Evolutionary conservation across 2,329 filamentous ascomycete genomes (phyloP), one percentile per base, ranked within the genome.

Genomic region (Claviceps sp.): DNA sequence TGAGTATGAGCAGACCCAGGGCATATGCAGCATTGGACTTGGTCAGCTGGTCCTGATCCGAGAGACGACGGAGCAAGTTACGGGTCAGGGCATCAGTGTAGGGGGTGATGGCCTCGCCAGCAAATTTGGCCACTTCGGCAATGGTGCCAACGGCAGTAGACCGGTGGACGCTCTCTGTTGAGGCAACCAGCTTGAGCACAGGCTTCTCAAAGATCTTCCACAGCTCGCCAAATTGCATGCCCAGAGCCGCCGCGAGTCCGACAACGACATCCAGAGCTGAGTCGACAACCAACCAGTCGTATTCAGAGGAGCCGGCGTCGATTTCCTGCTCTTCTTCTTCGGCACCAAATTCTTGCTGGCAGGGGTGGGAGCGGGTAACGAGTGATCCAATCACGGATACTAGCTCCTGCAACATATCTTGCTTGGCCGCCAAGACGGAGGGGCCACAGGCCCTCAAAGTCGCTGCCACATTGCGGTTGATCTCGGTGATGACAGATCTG

Each of bases 161-260:
- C 50, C 93, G 86, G 74, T 97, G 91, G 40, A 88, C 82, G 48
- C 85, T 76, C 69, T 96, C 90, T 58, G 85, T 84, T 56, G 88
- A 91, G 65, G 85, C 86, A 50, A 88, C 85, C 62, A 89, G 93
- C 72, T 88, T 91, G 65, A 95, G 74, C 60, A 97, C 78, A 40
- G 86, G 86, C 76, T 93, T 91, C 75, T 95, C 87, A 59, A 96
- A 95, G 61, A 95, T 83, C 76, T 95, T 94, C 88, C 89, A 97
- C 56, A 96, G 75, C 72, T 95, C 85, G 52, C 78, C 77, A 62
- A 96, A 97, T 59, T 83, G 81, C 22, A 78, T 68, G 41, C 93
- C 93, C 14, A 97, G 81, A 37, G 88, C 88, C 47, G 82, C 81
- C 20, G 90, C 84, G 42, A 97, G 79, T 40, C 87, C 88, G 50